Base-by-base conservation (phyloP, 2,329 filamentous ascomycete species). In the Pseudogymnoascus sp. region DNA sequence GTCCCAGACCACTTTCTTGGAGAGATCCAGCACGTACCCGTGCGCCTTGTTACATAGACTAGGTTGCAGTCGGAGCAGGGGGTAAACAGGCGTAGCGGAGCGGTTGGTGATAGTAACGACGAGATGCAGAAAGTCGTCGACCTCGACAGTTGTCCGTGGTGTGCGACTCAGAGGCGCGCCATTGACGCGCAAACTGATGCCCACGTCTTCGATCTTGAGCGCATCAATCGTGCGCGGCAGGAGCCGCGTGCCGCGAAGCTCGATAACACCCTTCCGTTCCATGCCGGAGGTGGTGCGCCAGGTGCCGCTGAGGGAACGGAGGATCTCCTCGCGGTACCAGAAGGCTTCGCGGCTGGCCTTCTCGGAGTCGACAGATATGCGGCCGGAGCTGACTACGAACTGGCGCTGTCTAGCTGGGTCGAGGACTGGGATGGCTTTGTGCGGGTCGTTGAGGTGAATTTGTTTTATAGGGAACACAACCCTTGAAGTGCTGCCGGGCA, bases 391-490 rank as follows among this genome's bases (percentile, higher is more conserved):
- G 45, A 96, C 90, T 31, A 97, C 90, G 69, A 96, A 97, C 71
- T 97, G 93, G n/a, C 92, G 84, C 71, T 91, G 88, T n/a, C 88
- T 86, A 0, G 88, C 86, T 0, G 89, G 88, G 67, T 93, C 92
- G 8, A 96, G 80, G 1, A 86, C 88, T 0, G 92, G 93, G 40
- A 97, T 90, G 1, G 88, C 80, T 1, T 87, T 87, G 70, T 92
- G 85, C 2, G 91, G 87, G 65, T 95, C 84, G n/a, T 87, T 81
- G 18, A 96, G 74, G 71, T 89, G 90, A 40, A 96, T 80, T 37
- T 90, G 85, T 61, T 85, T 88, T 2, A 96, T 78, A 0, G 92
- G 87, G 9, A 96, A 78, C 60, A 93, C 83, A 35, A 96, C 79
- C 1, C 93, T 86, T 59, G 84, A 88, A 0, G 89, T 89, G 71